A percentile compares a stretch with the other conserved stretches of the same genome.
phyloP scores from a whole-genome alignment of 2,329 filamentous ascomycete species.

The Orbilia blumenaviensis region DNA sequence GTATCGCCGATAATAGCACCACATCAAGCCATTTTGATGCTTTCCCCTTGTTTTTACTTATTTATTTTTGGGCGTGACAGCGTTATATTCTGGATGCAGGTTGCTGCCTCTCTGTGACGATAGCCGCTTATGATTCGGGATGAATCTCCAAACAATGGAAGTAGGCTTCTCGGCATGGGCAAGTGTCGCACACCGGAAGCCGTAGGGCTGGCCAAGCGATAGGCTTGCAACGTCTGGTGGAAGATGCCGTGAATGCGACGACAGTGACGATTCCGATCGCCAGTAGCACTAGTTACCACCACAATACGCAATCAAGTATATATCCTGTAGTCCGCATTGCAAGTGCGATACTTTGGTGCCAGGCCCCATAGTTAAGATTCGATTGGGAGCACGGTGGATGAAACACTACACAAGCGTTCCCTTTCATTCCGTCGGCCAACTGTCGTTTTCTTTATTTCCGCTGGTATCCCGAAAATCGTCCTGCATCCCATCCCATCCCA shows the following conservation, averaged over 20 bases:
- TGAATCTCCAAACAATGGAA: not conserved
- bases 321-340: too few relatives aligned
- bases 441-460: not conserved
- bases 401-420: not conserved
- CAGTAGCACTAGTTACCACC: too few relatives aligned
- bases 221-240: not conserved
- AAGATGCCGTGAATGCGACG: not conserved
- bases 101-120: not conserved
- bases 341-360: not conserved
- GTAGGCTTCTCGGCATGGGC: not conserved
- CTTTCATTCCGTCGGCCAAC: not conserved
- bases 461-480: not conserved
- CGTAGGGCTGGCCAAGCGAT: slow-evolving; percentile 20
- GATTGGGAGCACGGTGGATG: not conserved
- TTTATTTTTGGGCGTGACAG: not conserved
- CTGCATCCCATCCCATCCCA: not conserved
- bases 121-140: not conserved
- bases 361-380: not conserved
- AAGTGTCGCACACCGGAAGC: slow-evolving; percentile 13
- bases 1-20: slow-evolving; percentile 28
- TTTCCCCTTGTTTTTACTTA: not conserved
- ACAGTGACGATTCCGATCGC: too few relatives aligned
- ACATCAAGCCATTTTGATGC: not conserved
- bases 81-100: not conserved
- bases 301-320: too few relatives aligned